Evolutionary conservation across 306 rosid species (phyloP), one percentile per base, ranked within the genome.

Genomic region (Lathyrus sativus): DNA sequence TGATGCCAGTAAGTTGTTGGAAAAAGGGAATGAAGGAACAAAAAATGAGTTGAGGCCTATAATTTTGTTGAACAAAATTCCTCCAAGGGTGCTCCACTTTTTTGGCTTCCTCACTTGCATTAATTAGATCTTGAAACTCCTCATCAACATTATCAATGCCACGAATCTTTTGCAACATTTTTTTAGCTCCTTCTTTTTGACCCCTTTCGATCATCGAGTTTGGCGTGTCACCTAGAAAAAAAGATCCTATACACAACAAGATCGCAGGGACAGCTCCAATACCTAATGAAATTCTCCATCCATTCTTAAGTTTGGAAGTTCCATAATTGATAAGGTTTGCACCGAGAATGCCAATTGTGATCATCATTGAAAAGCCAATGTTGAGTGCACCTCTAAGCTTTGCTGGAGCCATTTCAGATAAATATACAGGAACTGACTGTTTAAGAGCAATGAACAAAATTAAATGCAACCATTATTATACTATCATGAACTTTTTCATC

Each of bases 341-440:
- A 53, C 4, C 12, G 14, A 73, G 65, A 11, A 73, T 73, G 1
- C 77, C 77, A 11, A 42, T 3, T 42, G 46, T 42, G 12, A 24
- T 14, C 65, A 59, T 33, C 41, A 56, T 56, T 56, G 12, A 8
- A 17, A 56, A 56, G 0, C 62, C 19, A 7, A 29, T 56, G 62
- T 33, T 59, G 3, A 59, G 65, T 59, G 65, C 65, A 33, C 44
- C 65, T 35, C 39, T 35, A 2, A 35, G 1, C 9, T 35, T 35
- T 7, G 39, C 9, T 7, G 39, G 39, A 35, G 78, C 78, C 72
- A 74, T 74, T 33, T 74, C 78, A 2, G 71, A 73, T 2, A 73
- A 11, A 45, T 53, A 73, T n/a, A 73, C 77, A 0, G 71, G 77
- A 41, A 73, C 65, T 4, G 65, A 73, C 77, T 41, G 11, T 57